A percentile compares a stretch with the other conserved stretches of the same genome.
Evolutionary conservation across 257 asterid species (phyloP).

Genomic region (Ehretia macrophylla): DNA sequence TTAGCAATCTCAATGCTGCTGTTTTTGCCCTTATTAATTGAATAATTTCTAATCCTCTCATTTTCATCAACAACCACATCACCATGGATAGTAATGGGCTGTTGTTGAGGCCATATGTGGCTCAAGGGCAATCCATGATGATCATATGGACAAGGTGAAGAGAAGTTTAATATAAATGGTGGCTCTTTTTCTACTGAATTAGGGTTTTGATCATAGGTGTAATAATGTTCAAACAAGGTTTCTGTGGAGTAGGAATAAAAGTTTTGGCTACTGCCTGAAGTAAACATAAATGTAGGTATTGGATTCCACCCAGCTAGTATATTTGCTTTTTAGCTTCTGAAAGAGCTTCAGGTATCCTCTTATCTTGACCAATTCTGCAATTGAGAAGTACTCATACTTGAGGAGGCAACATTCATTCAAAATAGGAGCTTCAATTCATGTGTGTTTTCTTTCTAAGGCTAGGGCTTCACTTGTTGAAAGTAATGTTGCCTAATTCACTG

Average conservation of each 20-base stretch:
- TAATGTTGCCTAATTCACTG: too few species aligned
- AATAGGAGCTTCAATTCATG: too few species aligned
- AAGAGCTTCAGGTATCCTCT: too few species aligned
- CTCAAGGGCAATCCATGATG: neutral
- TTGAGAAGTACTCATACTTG: too few species aligned
- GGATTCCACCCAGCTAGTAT: too few species aligned
- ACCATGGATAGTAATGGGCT: neutral
- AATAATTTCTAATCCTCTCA: too few species aligned
- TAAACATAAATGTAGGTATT: neutral
- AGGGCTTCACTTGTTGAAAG: too few species aligned
- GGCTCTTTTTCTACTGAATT: neutral
- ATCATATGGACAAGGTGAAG: neutral
- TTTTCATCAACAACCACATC: neutral
- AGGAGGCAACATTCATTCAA: too few species aligned
- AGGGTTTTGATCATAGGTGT: neutral
- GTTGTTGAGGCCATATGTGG: neutral
- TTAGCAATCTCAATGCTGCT: neutral
- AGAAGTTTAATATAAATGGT: neutral
- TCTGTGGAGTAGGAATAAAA: neutral
- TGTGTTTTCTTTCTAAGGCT: too few species aligned
- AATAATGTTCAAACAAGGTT: neutral
- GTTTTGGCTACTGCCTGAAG: neutral
- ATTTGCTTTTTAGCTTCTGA: too few species aligned
- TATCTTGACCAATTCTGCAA: too few species aligned
- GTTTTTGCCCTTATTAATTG: neutral